Evolutionary conservation across 2,329 filamentous ascomycete species (phyloP).

Genomic region (Pochonia chlamydosporia): DNA sequence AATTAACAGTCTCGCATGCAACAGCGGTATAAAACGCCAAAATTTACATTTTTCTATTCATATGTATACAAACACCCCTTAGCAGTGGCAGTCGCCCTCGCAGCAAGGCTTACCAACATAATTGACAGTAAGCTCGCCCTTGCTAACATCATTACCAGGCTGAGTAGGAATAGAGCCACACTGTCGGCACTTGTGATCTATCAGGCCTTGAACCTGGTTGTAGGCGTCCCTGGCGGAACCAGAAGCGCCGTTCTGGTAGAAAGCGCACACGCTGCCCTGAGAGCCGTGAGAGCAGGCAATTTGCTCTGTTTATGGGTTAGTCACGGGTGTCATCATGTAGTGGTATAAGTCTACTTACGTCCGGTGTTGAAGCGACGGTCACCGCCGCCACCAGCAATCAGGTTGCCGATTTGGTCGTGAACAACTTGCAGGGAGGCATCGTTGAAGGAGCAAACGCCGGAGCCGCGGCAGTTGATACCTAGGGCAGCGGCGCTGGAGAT

Average conservation of each 20-base stretch:
- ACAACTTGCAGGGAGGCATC: slow-evolving; percentile 9
- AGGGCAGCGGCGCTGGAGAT: slow-evolving; percentile 7
- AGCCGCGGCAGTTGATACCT: slow-evolving; percentile 14
- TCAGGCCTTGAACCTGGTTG: slow-evolving; percentile 8
- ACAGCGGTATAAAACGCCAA: no score
- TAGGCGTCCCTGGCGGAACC: slow-evolving; percentile 11
- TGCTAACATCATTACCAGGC: slow-evolving; percentile 13
- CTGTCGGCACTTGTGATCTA: slow-evolving; percentile 12
- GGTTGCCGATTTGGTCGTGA: slow-evolving; percentile 8
- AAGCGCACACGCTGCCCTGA: slow-evolving; percentile 12
- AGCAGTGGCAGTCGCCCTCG: slow-evolving; percentile 11
- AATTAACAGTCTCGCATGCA: no score
- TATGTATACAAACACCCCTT: no score
- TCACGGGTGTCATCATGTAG: background rate
- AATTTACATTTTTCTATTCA: no score
- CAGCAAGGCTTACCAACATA: slow-evolving; percentile 12
- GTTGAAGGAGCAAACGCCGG: slow-evolving; percentile 11
- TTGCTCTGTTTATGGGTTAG: slow-evolving; percentile 8
- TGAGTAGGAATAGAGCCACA: slow-evolving; percentile 14
- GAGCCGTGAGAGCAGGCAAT: slow-evolving; percentile 12
- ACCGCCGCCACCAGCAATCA: slow-evolving; percentile 9
- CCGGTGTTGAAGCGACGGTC: slow-evolving; percentile 8
- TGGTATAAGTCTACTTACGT: background rate
- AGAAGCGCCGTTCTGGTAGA: slow-evolving; percentile 13
- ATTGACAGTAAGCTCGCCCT: slow-evolving; percentile 14